Base-by-base conservation (phyloP, 805 yeast species). In the Lipomyces starkeyi region DNA sequence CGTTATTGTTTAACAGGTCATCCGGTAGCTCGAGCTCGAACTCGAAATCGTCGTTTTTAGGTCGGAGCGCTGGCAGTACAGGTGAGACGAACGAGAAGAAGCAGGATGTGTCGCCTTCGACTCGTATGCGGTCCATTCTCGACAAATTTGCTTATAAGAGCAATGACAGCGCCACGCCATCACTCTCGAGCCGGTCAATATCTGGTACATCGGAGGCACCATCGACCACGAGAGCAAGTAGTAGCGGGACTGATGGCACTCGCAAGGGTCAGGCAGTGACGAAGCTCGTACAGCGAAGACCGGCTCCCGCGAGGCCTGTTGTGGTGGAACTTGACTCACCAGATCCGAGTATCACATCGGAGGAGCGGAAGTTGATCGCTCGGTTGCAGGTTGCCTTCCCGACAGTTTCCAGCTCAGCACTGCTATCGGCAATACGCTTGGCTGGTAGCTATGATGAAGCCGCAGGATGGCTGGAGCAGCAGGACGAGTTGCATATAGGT, bases 401-500 rank as follows among this genome's bases (percentile, higher is more conserved):
- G 34, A 59, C 67, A 17, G 64, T 64, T 57, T 52, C 69, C 7
- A 53, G 53, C 17, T 52, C 68, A 8, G 65, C 63, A n/a, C 53
- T 71, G 22, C 47, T 54, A 11, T 14, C 61, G n/a, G 75, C 76
- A 4, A 72, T 74, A 22, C 64, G 68, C 22, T 40, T 64, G 20
- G 60, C 73, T 57, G 64, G 69, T 59, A 78, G 78, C 13, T 77
- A 71, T 66, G 80, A 79, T 58, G 79, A 73, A 40, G 79, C 82
- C 22, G 75, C 79, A 25, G 71, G 72, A 14, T 78, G 80, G 80
- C 74, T 79, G 37, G 64, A 73, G 27, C 72, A 69, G 49, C 75
- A 74, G 70, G 76, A 73, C 60, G 77, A 75, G 63, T 74, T 74
- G 49, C 71, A 74, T 57, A 68, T 74, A 61, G 58, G 66, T 59